Evolutionary conservation across 306 rosid species (phyloP), one percentile per base, ranked within the genome.

Genomic region (Begonia peltatifolia): DNA sequence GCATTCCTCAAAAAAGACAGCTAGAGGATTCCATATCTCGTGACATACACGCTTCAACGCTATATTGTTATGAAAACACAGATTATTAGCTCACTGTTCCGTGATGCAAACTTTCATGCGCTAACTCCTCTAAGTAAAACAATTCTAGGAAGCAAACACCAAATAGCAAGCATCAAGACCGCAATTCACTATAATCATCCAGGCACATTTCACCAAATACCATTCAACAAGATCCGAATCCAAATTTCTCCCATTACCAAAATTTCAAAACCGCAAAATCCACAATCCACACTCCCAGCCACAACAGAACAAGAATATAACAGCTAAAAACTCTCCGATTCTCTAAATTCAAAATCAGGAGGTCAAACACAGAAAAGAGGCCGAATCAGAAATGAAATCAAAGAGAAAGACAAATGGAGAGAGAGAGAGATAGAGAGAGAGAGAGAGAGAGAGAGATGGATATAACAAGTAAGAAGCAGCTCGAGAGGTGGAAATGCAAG

Each of bases 281-380:
- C 13, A 51, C 20, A 48, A 42, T 8, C 52, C 55, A 51, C 47
- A 47, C 4, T 61, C 54, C 54, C 9, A 47, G 47, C 47, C 50
- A 62, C 60, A 42, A 68, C 35, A 60, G 16, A 44, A 46, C 14
- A 46, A 55, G 53, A 36, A 35, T 23, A 59, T 16, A 41, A 35
- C 50, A n/a, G 10, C 46, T 41, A 22, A 18, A 42, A 50, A 43
- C 35, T 35, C 52, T 48, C 55, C 42, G 55, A 69, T 64, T 63
- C 41, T 55, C 46, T 48, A 46, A 54, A 16, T 14, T 53, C 42
- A 47, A 47, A 41, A 20, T 38, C n/a, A 41, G 50, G 6, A 30
- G 38, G 38, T 30, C 57, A 12, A 42, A 10, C 63, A 42, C 23
- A 53, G 25, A 56, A 18, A 30, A 38, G 18, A 42, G 57, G 25